Evolutionary conservation across 108 stramenopile species (phyloP).

Genomic region (Skeletonema grethae): DNA sequence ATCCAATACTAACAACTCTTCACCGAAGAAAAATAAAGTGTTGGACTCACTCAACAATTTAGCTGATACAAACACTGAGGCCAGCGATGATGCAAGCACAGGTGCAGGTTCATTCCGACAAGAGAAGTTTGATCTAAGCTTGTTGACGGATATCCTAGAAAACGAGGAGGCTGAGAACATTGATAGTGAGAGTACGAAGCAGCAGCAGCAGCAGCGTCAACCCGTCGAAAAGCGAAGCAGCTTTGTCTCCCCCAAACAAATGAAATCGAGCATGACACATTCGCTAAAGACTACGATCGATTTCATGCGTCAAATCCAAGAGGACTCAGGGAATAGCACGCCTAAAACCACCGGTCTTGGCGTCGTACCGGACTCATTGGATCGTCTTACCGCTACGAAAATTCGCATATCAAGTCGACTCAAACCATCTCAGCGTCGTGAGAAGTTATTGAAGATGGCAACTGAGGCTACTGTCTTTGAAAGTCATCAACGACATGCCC

Average conservation of each 20-base stretch:
- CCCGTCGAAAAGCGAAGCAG: neutral
- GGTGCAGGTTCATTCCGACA: constrained; percentile 24
- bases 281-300: constrained; percentile 29
- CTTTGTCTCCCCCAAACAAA: neutral
- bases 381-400: constrained; percentile 29
- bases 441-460: constrained; percentile 55
- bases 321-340: constrained; percentile 12
- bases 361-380: constrained; percentile 10
- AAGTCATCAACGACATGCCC: constrained; percentile 47
- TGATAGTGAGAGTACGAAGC: neutral
- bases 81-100: constrained; percentile 15
- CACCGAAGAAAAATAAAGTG: neutral
- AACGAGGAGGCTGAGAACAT: constrained; percentile 9
- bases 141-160: constrained; percentile 17
- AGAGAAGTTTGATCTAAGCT: constrained; percentile 31
- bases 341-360: constrained; percentile 7
- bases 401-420: constrained; percentile 24
- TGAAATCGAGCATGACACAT: constrained; percentile 10
- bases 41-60: constrained; percentile 1
- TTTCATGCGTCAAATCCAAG: constrained; percentile 24
- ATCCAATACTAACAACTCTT: neutral
- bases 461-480: constrained; percentile 38
- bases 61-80: neutral
- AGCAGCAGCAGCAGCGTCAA: neutral
- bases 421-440: constrained; percentile 34